phyloP scores from a whole-genome alignment of 2,329 filamentous ascomycete species.

The Boeremia lycopersici region DNA sequence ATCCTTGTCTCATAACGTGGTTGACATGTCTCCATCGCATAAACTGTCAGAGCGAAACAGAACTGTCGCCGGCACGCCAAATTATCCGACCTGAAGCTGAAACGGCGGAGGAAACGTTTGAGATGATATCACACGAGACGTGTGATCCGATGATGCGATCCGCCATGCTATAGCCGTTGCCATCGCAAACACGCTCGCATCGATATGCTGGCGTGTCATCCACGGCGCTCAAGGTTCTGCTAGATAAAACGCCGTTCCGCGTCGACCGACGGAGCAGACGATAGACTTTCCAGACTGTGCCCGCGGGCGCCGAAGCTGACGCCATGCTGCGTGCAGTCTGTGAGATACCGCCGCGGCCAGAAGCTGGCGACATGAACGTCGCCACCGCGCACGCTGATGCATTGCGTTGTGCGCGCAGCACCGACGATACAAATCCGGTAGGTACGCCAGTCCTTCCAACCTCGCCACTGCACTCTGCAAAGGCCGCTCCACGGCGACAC shows the following conservation, averaged over 20 bases:
- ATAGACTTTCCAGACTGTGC: not conserved
- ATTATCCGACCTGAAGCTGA: slow-evolving; percentile 14
- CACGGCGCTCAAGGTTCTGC: not conserved
- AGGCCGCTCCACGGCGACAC: no score
- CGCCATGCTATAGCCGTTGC: slow-evolving; percentile 11
- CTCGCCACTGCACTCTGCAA: no score
- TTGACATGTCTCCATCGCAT: slow-evolving; percentile 16
- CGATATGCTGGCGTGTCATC: slow-evolving; percentile 9
- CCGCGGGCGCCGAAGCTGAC: not conserved
- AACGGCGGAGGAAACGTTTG: slow-evolving; percentile 10
- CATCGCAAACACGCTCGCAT: not conserved
- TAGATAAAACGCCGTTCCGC: not conserved
- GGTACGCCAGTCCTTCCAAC: no score
- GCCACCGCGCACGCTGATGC: no score
- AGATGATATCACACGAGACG: slow-evolving; percentile 5
- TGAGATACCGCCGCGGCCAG: no score
- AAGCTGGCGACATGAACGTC: no score
- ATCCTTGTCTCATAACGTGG: slow-evolving; percentile 14
- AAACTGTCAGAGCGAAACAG: slow-evolving; percentile 14
- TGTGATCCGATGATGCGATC: slow-evolving; percentile 10
- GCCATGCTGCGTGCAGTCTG: no score
- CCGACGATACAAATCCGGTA: no score
- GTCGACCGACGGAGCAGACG: not conserved
- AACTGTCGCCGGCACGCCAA: slow-evolving; percentile 4
- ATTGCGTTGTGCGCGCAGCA: no score